These are phyloP conservation scores for Excoecaria agallocha DNA, from an alignment of 345 rosid species.

Conservation along the genomic window DNA sequence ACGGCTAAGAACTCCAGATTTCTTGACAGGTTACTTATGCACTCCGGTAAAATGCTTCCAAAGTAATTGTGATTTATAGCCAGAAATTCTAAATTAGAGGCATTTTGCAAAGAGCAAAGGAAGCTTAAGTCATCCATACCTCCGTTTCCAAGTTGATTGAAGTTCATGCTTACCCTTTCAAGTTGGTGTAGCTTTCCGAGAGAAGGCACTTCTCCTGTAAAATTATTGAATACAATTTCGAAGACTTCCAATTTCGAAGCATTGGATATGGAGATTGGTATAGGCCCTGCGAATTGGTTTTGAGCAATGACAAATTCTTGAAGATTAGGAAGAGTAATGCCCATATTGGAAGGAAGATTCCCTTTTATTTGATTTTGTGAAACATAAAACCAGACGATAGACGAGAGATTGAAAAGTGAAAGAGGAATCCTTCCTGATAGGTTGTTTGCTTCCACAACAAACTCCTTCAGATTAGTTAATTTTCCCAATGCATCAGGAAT, in stretches of 20 bases:
- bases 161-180: background rate
- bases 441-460: background rate
- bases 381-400: background rate
- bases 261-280: slow-evolving; percentile 31
- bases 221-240: accelerated
- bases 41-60: background rate
- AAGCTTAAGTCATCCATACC: background rate
- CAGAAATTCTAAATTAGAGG: background rate
- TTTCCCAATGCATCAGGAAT: background rate
- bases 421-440: slow-evolving; percentile 9
- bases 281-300: slow-evolving; percentile 19
- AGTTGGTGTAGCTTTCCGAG: slow-evolving; percentile 3
- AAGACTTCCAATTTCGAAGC: background rate
- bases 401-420: slow-evolving; percentile 9
- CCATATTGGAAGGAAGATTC: background rate
- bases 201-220: slow-evolving; percentile 14
- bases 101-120: background rate
- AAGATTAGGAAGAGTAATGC: slow-evolving; percentile 16
- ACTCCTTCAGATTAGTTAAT: background rate
- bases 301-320: background rate
- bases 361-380: slow-evolving; percentile 19
- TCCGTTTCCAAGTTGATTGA: background rate
- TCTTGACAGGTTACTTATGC: slow-evolving; percentile 5
- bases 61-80: background rate
- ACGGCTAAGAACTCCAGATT: accelerated